phyloP scores from a whole-genome alignment of 2,329 filamentous ascomycete species.

The Mycosphaerella sp. region DNA sequence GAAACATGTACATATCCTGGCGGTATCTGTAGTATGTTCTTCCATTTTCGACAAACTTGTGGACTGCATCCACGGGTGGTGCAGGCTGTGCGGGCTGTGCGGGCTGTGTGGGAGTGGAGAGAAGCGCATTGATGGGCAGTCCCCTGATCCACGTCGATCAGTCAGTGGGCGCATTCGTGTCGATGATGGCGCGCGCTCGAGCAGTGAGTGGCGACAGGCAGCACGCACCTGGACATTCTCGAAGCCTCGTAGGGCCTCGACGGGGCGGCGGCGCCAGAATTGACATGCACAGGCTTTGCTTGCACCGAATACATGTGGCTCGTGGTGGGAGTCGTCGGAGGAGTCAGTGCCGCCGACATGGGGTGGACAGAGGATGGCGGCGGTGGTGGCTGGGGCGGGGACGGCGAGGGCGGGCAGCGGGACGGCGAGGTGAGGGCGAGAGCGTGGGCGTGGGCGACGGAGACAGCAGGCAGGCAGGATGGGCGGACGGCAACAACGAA shows the following conservation, averaged over 20 bases:
- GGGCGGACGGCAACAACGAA: background rate
- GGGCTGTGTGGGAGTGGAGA: constrained; percentile 15
- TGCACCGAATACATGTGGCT: constrained; percentile 21
- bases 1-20: constrained; percentile 23
- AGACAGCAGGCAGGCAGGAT: too few species aligned
- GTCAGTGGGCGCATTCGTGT: background rate
- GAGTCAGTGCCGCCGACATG: constrained; percentile 4
- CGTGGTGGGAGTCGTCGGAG: constrained; percentile 1
- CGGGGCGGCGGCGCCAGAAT: constrained; percentile 7
- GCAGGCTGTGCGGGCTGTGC: constrained; percentile 11
- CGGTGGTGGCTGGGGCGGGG: background rate
- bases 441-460: too few species aligned
- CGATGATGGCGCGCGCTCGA: background rate
- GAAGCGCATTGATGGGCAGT: constrained; percentile 23
- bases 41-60: constrained; percentile 19
- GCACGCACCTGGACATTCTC: constrained; percentile 21
- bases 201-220: constrained; percentile 1
- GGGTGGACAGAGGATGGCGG: background rate
- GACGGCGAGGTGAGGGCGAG: too few species aligned
- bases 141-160: background rate
- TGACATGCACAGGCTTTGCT: constrained; percentile 13
- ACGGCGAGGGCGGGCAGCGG: too few species aligned
- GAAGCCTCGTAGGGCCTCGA: constrained; percentile 6
- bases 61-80: constrained; percentile 1
- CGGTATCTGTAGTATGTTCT: constrained; percentile 20